Evolutionary conservation across 2,329 filamentous ascomycete genomes (phyloP).

Genomic region (Cercospora sp.): DNA sequence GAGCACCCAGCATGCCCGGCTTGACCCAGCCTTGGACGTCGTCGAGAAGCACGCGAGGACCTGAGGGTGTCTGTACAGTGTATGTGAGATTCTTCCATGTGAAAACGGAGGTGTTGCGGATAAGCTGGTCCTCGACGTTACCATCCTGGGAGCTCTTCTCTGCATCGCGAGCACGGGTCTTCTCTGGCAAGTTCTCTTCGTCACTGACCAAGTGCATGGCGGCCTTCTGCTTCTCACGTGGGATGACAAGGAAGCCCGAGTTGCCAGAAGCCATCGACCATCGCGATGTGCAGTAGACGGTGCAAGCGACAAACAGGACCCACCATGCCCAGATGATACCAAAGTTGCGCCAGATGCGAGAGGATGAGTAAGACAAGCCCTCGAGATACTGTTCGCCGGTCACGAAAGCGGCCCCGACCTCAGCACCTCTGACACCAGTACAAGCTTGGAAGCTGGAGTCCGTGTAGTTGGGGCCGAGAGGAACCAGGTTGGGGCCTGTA

Average conservation of each 20-base stretch:
- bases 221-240: constrained; percentile 57
- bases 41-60: constrained; percentile 53
- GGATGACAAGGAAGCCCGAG: constrained; percentile 54
- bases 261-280: constrained; percentile 53
- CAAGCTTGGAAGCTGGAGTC: constrained; percentile 39
- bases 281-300: constrained; percentile 56
- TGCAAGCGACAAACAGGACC: constrained; percentile 59
- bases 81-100: constrained; percentile 89
- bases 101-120: constrained; percentile 67
- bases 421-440: constrained; percentile 57
- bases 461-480: constrained; percentile 43
- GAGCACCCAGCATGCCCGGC: constrained; percentile 72
- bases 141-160: constrained; percentile 16
- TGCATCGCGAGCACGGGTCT: constrained; percentile 9
- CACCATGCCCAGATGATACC: constrained; percentile 68
- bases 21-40: constrained; percentile 71
- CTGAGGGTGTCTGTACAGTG: constrained; percentile 57
- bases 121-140: constrained; percentile 40
- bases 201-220: constrained; percentile 26
- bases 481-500: constrained; percentile 45
- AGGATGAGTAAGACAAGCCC: constrained; percentile 50
- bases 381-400: constrained; percentile 62
- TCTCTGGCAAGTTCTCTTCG: constrained; percentile 24
- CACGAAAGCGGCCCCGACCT: constrained; percentile 55
- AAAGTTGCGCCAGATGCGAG: constrained; percentile 57